Percentiles rank a stretch among this genome's conserved stretches.
These are phyloP conservation scores for Aureobasidium sp. DNA, from an alignment of 2,329 filamentous ascomycete genomes.

Conservation along the genomic window DNA sequence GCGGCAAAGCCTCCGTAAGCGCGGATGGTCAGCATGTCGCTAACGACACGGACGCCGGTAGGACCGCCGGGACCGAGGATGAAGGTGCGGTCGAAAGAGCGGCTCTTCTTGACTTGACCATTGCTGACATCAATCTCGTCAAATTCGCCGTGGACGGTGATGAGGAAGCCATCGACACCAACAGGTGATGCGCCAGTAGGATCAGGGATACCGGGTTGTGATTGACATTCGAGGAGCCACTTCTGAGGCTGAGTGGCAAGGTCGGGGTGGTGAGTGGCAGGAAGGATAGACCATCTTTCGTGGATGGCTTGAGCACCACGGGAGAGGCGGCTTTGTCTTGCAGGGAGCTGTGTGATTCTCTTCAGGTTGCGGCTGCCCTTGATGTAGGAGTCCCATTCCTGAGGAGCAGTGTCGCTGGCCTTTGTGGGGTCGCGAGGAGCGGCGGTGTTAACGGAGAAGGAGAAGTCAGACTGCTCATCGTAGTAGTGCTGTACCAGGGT, in stretches of 20 bases:
- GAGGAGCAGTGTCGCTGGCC: conserved; percentile 29
- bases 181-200: conserved; percentile 51
- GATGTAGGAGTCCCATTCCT: conserved; percentile 67
- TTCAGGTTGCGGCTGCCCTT: conserved; percentile 69
- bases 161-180: conserved; percentile 69
- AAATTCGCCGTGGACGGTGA: conserved; percentile 76
- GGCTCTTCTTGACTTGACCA: conserved; percentile 44
- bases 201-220: conserved; percentile 62
- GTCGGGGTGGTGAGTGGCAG: conserved; percentile 65
- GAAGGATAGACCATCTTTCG: conserved; percentile 60
- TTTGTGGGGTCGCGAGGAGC: conserved; percentile 39
- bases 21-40: conserved; percentile 67
- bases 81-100: conserved; percentile 77
- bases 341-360: conserved; percentile 53
- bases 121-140: conserved; percentile 55
- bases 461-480: conserved; percentile 67
- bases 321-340: conserved; percentile 57
- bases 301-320: conserved; percentile 57
- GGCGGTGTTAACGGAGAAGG: conserved; percentile 61
- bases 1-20: conserved; percentile 52
- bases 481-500: conserved; percentile 60
- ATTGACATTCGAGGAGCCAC: conserved; percentile 76
- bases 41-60: conserved; percentile 63
- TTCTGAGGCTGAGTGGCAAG: conserved; percentile 58
- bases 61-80: conserved; percentile 65